Base-by-base conservation (phyloP, 805 yeast genomes). In the Clavispora santaluciae region DNA sequence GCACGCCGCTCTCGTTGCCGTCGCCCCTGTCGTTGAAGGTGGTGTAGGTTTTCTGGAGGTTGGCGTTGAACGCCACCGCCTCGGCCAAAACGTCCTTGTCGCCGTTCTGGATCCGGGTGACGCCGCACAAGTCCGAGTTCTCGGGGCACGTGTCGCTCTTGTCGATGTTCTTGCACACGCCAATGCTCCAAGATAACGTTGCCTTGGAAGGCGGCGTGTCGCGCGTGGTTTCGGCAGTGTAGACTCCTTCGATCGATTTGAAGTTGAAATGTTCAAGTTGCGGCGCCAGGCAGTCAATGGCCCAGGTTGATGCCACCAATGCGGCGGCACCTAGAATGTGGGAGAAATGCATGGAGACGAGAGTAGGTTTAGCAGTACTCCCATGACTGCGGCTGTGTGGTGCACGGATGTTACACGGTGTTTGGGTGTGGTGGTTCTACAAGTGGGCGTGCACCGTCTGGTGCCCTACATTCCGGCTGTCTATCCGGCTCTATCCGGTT, bases 171-270 rank as follows among this genome's bases (percentile, higher is more conserved):
- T 77, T 79, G 64, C 95, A 87, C 7, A 88, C 68, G 38, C 87
- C 83, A 26, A 90, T 48, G 53, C 72, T 78, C 90, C 96, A 86
- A 3, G 76, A 70, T 24, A 71, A 61, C 37, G 66, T 72, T 1
- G 85, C 77, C 23, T 60, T 63, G 10, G 91, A 76, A 1, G 99
- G 98, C 13, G 98, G 98, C 9, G 96, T 86, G 33, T 72, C 74
- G 23, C 60, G 64, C 13, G 68, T 50, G 4, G 53, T 28, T 5
- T 70, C 54, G n/a, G 68, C 62, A 1, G 62, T 39, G 49, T 77
- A 76, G 4, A 75, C 56, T 3, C 83, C 84, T 37, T 70, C 69
- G 36, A 83, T 64, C 13, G 63, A 45, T 15, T 65, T 63, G 41
- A 83, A 64, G 39, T 77, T 68, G 54, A 67, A 72, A 1, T 51